Conservation (phyloP, 306 rosid species). For the Psophocarpus tetragonolobus region DNA sequence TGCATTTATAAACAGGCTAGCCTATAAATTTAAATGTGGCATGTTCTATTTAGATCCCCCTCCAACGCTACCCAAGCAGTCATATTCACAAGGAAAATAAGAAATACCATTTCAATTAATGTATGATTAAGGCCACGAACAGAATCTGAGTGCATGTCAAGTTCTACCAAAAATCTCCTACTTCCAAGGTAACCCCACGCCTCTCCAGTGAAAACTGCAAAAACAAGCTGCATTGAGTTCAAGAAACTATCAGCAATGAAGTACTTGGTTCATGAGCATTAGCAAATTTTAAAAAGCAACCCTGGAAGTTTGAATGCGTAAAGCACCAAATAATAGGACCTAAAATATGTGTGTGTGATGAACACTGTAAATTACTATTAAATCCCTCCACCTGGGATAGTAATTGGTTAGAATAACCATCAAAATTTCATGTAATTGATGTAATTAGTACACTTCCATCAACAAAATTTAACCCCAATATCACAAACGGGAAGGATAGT, state of each 20-base stretch:
- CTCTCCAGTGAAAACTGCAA: constrained; percentile 87
- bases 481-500: constrained; percentile 19
- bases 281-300: constrained; percentile 16
- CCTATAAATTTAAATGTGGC: constrained; percentile 4
- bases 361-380: neutral
- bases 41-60: constrained; percentile 13
- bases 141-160: constrained; percentile 81
- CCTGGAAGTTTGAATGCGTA: neutral
- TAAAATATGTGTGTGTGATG: neutral
- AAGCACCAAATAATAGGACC: neutral
- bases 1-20: constrained; percentile 1
- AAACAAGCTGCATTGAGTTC: constrained; percentile 77
- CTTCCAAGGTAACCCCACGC: constrained; percentile 98
- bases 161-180: constrained; percentile 85
- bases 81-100: constrained; percentile 25
- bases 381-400: neutral
- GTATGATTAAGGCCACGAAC: constrained; percentile 74
- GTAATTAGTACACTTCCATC: constrained; percentile 13
- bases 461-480: constrained; percentile 9
- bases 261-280: constrained; percentile 14
- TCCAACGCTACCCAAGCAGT: constrained; percentile 24
- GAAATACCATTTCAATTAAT: constrained; percentile 71
- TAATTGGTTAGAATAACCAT: neutral
- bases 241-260: constrained; percentile 42
- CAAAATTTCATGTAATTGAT: neutral